Percentiles rank a stretch among this genome's conserved stretches.
Conservation (phyloP, 2,329 filamentous ascomycete genomes). For the Hypocreales sp. region DNA sequence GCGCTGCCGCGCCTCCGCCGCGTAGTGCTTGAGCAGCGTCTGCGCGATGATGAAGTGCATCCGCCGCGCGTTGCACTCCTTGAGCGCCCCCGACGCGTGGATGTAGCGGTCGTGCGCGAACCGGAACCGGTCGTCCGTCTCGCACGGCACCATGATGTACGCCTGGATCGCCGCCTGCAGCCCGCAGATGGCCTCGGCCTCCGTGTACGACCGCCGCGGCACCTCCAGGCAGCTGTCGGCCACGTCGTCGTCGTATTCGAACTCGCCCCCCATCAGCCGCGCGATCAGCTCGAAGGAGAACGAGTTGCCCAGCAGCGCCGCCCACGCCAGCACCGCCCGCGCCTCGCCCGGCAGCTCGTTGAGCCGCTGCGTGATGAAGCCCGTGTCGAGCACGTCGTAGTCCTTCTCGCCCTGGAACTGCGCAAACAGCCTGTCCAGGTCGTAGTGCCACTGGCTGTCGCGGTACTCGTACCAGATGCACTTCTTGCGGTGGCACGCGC, state of each 20-base stretch:
- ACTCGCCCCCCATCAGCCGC: conserved; percentile 61
- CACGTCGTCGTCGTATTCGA: conserved; percentile 42
- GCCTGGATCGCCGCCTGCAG: conserved; percentile 70
- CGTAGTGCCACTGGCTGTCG: conserved; percentile 67
- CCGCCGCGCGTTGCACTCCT: conserved; percentile 51
- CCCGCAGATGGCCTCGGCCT: conserved; percentile 56
- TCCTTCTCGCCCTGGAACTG: conserved; percentile 69
- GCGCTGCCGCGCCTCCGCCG: conserved; percentile 42
- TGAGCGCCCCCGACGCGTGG: conserved; percentile 54
- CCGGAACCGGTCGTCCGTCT: conserved; percentile 72
- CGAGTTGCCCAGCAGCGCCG: conserved; percentile 61
- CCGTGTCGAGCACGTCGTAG: conserved; percentile 65
- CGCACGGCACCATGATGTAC: conserved; percentile 67
- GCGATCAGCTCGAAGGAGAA: conserved; percentile 77
- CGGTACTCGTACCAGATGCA: conserved; percentile 88
- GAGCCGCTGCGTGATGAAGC: conserved; percentile 67
- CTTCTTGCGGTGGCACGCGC: conserved; percentile 69
- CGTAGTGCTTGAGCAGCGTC: conserved; percentile 58
- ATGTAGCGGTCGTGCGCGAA: conserved; percentile 84
- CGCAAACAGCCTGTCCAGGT: conserved; percentile 72
- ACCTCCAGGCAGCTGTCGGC: conserved; percentile 8
- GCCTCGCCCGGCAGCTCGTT: conserved; percentile 59
- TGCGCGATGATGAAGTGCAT: conserved; percentile 90
- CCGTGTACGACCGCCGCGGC: conserved; percentile 28
- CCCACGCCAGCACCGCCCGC: conserved; percentile 75